Evolutionary conservation across 2,329 filamentous ascomycete species (phyloP).

Genomic region (Epichloe baconii): DNA sequence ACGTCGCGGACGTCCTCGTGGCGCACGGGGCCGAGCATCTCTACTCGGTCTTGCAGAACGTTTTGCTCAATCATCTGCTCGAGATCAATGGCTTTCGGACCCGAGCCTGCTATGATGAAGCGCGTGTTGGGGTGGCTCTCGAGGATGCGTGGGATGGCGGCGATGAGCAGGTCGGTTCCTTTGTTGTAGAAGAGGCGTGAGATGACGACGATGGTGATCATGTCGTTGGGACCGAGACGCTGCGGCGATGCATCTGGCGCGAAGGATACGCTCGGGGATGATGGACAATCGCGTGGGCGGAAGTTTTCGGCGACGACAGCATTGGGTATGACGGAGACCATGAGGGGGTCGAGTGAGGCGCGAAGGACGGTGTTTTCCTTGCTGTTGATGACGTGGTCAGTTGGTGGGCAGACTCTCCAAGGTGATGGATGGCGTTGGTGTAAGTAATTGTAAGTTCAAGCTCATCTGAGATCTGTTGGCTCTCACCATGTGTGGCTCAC

Average conservation of each 20-base stretch:
- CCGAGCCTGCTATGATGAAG: slow-evolving; percentile 92
- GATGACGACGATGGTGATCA: slow-evolving; percentile 92
- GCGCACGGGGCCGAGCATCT: slow-evolving; percentile 80
- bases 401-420: neutral
- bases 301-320: slow-evolving; percentile 97
- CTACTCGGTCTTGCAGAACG: slow-evolving; percentile 83
- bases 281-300: slow-evolving; percentile 43
- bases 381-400: slow-evolving; percentile 29
- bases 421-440: neutral
- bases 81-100: slow-evolving; percentile 91
- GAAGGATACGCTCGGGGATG: slow-evolving; percentile 21
- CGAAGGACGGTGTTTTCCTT: slow-evolving; percentile 96
- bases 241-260: slow-evolving; percentile 41
- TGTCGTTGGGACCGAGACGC: slow-evolving; percentile 67
- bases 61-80: slow-evolving; percentile 98
- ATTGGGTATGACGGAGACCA: slow-evolving; percentile 97
- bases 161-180: slow-evolving; percentile 91
- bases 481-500: slow-evolving; percentile 91
- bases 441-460: no score
- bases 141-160: slow-evolving; percentile 84
- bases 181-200: slow-evolving; percentile 98
- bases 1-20: slow-evolving; percentile 96
- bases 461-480: neutral
- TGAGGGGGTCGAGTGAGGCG: slow-evolving; percentile 85
- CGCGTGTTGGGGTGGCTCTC: slow-evolving; percentile 82